These are phyloP conservation scores for Psilocybe cubensis DNA, from an alignment of 768 basidiomycete genomes.

Conservation along the genomic window DNA sequence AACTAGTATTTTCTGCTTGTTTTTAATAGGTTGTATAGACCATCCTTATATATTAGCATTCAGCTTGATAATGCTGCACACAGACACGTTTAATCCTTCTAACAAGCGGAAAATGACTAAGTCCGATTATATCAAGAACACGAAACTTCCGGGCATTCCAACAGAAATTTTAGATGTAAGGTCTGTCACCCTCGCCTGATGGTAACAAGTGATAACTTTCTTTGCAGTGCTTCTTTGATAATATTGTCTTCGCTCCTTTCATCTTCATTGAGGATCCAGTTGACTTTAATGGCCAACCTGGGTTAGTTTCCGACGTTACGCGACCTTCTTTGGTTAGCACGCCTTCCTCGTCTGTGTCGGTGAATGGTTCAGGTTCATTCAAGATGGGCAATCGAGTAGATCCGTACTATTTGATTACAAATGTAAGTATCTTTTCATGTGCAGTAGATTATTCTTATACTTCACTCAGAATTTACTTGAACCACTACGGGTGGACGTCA, in stretches of 20 bases:
- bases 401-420: constrained; percentile 88
- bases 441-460: constrained; percentile 3
- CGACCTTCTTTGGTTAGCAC: constrained; percentile 40
- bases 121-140: constrained; percentile 92
- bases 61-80: constrained; percentile 98
- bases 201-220: constrained; percentile 4
- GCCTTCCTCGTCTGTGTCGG: constrained; percentile 21
- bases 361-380: constrained; percentile 33
- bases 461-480: constrained; percentile 68
- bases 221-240: constrained; percentile 90
- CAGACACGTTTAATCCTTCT: constrained; percentile 96
- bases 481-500: constrained; percentile 71
- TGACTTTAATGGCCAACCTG: constrained; percentile 65
- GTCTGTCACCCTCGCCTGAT: not conserved
- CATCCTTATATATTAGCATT: constrained; percentile 96
- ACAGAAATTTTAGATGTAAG: constrained; percentile 86
- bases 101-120: constrained; percentile 99
- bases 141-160: constrained; percentile 80
- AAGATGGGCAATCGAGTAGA: constrained; percentile 77
- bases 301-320: constrained; percentile 45
- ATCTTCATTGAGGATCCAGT: constrained; percentile 93
- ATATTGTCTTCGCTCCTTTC: constrained; percentile 94
- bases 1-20: not conserved
- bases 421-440: constrained; percentile 46
- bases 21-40: constrained; percentile 46